These are phyloP conservation scores for Pseudoneurospora amorphoporcata DNA, from an alignment of 495 filamentous ascomycete species.

Conservation along the genomic window DNA sequence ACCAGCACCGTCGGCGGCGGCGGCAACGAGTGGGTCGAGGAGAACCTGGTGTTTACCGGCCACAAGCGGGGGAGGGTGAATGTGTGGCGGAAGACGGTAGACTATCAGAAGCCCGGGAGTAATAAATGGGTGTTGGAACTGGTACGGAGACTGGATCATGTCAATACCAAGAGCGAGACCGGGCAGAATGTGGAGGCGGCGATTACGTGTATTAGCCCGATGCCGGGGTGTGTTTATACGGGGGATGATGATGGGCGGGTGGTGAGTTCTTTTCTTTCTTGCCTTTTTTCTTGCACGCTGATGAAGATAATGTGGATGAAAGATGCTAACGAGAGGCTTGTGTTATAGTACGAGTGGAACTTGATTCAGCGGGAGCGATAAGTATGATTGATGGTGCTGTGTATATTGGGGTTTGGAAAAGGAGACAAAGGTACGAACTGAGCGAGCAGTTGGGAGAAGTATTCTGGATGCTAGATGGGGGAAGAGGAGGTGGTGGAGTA, in stretches of 20 bases:
- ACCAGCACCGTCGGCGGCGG: constrained; percentile 10
- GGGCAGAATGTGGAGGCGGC: constrained; percentile 69
- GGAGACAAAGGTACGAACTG: background rate
- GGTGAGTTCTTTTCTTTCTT: constrained; percentile 27
- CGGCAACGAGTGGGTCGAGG: constrained; percentile 86
- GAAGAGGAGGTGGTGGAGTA: background rate
- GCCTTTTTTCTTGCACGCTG: background rate
- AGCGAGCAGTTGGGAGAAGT: background rate
- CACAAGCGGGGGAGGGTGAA: constrained; percentile 79
- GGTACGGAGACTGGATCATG: constrained; percentile 73
- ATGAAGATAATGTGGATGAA: background rate
- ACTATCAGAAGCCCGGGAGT: constrained; percentile 14
- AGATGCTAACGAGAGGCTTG: constrained; percentile 14
- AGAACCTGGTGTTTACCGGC: constrained; percentile 78
- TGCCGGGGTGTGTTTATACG: constrained; percentile 77
- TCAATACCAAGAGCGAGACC: constrained; percentile 59
- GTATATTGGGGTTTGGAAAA: background rate
- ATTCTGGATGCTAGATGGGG: background rate
- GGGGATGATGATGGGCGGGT: constrained; percentile 86
- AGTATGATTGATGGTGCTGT: constrained; percentile 10
- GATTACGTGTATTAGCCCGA: constrained; percentile 79
- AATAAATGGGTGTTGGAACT: constrained; percentile 40
- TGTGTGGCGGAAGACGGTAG: constrained; percentile 46
- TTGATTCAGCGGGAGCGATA: constrained; percentile 58
- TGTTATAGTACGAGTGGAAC: constrained; percentile 73